phyloP scores from a whole-genome alignment of 2,329 filamentous ascomycete genomes.

The Colletotrichum falcatum region DNA sequence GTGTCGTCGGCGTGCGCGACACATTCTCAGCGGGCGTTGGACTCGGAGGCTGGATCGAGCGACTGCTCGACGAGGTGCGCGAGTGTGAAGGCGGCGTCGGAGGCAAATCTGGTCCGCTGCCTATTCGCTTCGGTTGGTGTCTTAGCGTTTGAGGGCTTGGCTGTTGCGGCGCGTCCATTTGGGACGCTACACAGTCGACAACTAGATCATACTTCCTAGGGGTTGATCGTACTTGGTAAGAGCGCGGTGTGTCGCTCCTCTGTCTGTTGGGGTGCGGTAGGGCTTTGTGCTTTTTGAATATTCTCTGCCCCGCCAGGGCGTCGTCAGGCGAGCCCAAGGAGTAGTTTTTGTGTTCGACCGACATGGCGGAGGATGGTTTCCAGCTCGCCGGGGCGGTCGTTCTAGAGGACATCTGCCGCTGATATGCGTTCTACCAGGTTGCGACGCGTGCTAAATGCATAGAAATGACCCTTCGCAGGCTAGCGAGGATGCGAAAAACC shows the following conservation, averaged over 20 bases:
- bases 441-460: constrained; percentile 19
- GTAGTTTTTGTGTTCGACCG: constrained; percentile 48
- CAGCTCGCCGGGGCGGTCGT: constrained; percentile 46
- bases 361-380: constrained; percentile 49
- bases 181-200: constrained; percentile 40
- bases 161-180: constrained; percentile 48
- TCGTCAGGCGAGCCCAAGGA: constrained; percentile 46
- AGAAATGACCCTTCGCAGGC: constrained; percentile 33
- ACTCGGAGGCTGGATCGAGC: constrained; percentile 58
- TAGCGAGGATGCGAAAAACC: constrained; percentile 34
- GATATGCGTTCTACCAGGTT: not conserved
- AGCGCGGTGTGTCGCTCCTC: constrained; percentile 25
- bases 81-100: constrained; percentile 74
- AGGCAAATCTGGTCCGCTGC: constrained; percentile 63
- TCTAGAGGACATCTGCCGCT: not conserved
- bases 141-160: constrained; percentile 55
- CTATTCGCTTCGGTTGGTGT: constrained; percentile 57
- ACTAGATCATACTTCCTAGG: constrained; percentile 41
- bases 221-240: constrained; percentile 36
- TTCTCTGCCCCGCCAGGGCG: constrained; percentile 49
- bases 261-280: constrained; percentile 52
- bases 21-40: constrained; percentile 53
- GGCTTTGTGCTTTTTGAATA: constrained; percentile 61
- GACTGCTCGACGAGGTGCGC: constrained; percentile 66
- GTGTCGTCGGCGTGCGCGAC: constrained; percentile 54